Base-by-base conservation (phyloP, 108 stramenopile genomes). In the Cafeteria roenbergensis region DNA sequence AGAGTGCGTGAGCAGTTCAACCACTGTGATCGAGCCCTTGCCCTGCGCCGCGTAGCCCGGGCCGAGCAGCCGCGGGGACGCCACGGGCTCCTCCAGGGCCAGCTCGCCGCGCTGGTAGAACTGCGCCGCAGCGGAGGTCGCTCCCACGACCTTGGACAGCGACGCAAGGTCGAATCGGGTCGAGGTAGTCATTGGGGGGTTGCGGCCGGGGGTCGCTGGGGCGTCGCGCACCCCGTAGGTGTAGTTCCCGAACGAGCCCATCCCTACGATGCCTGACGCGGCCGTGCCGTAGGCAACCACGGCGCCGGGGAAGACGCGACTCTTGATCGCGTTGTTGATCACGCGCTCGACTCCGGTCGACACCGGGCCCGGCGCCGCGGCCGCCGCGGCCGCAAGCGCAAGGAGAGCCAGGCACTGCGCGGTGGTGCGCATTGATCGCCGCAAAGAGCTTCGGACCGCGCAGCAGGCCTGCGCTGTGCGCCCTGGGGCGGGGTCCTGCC, bases 61-160 rank as follows among this genome's bases (percentile, higher is more conserved):
- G 2, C 59, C 59, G 36, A 61, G 59, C 24, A 61, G 20, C 20
- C 14, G 14, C 12, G 56, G 56, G 32, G 20, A 22, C 34, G 59
- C 22, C 22, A 61, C 22, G 29, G 17, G 22, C 22, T 8, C 30
- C 2, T 61, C 59, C 34, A 61, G 30, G 2, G 34, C 2, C 22
- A 61, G 20, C 24, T 32, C 22, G n/a, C 59, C 59, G 2, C 30
- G 1, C 59, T 61, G 59, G 30, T 61, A 61, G 2, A 61, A 61
- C 30, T 6, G 8, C 22, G 59, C 59, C 2, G 30, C 24, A n/a
- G 21, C 9, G 36, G 22, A 26, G 30, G 59, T 61, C 20, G 59
- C 30, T 21, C 20, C n/a, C 37, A 27, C 30, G 20, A 61, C 59
- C 59, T 61, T 61, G 29, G 59, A 24, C 21, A 61, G 30, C 2